Base-by-base conservation (phyloP, 2,329 filamentous ascomycete species). In the Paraconiothyrium sp. region DNA sequence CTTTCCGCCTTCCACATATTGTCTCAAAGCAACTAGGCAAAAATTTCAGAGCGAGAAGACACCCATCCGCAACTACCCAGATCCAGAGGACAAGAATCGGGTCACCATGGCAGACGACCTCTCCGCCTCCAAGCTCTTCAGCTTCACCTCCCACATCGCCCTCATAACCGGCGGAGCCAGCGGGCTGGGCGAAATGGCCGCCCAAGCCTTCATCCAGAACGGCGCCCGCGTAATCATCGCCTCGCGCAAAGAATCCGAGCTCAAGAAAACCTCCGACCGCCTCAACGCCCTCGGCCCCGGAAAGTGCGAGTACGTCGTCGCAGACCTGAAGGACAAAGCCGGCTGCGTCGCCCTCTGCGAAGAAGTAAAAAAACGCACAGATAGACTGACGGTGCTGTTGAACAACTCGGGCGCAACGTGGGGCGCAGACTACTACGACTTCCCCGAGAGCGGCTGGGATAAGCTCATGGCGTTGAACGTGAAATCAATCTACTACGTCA, bases 401-500 rank as follows among this genome's bases (percentile, higher is more conserved):
- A 85, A 86, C 69, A 85, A 85, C 67, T 83, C 83, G 9, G 84
- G 84, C 16, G 84, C 81, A 9, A 84, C 83, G 56, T 86, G 84
- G 80, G 85, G 85, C 10, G 85, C 82, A 30, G 82, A 85, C 32
- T 87, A 87, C 71, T 84, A 86, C 62, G 80, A 87, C 71, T 88
- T 86, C 67, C 85, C 85, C 0, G 85, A 86, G 63, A 78, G 81
- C 50, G 86, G 83, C 44, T 88, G 85, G 84, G 85, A 86, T 65
- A 84, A 86, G 65, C 78, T 88, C 24, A 84, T 86, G 66, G 83
- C 82, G 10, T 74, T 86, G 66, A 86, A 86, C 67, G 83, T 86
- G 16, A 85, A 85, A 72, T 82, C 81, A 16, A 81, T 85, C 41
- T 86, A 85, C 67, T 82, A 84, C 65, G 82, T 73, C 67, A 79